These are phyloP conservation scores for Daldinia sp. DNA, from an alignment of 2,329 filamentous ascomycete genomes.

Conservation along the genomic window DNA sequence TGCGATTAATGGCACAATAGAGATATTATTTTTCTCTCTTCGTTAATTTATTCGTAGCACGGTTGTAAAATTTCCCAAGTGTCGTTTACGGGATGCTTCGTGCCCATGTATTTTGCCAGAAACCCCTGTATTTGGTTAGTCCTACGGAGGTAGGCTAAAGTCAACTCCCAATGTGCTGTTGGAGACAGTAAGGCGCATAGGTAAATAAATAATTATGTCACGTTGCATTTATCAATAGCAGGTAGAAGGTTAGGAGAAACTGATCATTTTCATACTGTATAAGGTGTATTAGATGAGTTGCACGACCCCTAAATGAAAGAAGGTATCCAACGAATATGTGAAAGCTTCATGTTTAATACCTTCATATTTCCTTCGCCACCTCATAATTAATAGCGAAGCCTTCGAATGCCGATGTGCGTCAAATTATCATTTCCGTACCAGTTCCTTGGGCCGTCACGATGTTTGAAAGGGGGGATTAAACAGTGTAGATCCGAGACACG, in stretches of 20 bases:
- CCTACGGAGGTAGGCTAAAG: constrained; percentile 5
- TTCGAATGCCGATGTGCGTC: not conserved
- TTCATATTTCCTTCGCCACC: not conserved
- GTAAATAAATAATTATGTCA: not conserved
- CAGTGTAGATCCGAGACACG: not conserved
- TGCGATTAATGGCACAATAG: not conserved
- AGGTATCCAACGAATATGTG: not conserved
- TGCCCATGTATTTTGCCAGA: constrained; percentile 27
- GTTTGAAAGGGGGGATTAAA: not conserved
- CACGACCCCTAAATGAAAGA: not conserved
- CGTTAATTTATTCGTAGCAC: not conserved
- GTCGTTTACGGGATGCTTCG: not conserved
- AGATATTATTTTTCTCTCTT: not conserved
- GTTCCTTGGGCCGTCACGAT: not conserved
- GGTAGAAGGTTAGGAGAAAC: not conserved
- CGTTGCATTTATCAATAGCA: not conserved
- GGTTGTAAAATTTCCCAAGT: not conserved
- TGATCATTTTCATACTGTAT: not conserved
- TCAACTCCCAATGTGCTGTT: constrained; percentile 3
- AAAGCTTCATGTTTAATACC: not conserved
- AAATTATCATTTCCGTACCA: no score
- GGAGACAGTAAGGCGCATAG: not conserved
- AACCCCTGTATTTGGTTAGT: constrained; percentile 5
- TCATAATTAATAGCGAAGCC: not conserved
- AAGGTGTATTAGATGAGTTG: not conserved